Evolutionary conservation across 2,329 filamentous ascomycete species (phyloP).

Genomic region (Fusarium pseudograminearum): DNA sequence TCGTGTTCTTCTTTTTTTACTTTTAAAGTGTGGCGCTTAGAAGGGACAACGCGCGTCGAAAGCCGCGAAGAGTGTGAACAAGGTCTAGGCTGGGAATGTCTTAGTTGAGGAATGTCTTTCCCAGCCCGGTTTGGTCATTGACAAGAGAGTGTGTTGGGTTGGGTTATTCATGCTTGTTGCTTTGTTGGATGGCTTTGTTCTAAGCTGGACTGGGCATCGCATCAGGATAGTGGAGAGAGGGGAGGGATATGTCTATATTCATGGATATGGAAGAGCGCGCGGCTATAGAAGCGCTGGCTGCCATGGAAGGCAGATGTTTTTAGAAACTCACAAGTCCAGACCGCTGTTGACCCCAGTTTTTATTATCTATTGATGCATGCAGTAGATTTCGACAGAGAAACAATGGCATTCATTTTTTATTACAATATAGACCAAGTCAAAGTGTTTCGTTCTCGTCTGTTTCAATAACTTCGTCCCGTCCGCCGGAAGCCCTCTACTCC

Average conservation of each 20-base stretch:
- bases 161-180: background rate
- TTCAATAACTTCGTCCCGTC: slow-evolving; percentile 17
- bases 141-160: background rate
- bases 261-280: slow-evolving; percentile 18
- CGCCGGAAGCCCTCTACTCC: slow-evolving; percentile 15
- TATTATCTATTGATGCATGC: background rate
- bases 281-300: slow-evolving; percentile 25
- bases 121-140: slow-evolving; percentile 14
- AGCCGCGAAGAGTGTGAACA: background rate
- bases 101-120: slow-evolving; percentile 31
- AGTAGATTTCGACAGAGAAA: background rate
- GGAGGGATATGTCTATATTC: background rate
- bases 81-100: slow-evolving; percentile 19
- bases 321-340: background rate
- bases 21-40: slow-evolving; percentile 28
- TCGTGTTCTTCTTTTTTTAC: background rate
- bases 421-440: background rate
- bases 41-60: slow-evolving; percentile 34
- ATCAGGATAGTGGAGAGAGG: background rate
- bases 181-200: slow-evolving; percentile 27
- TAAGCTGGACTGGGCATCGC: slow-evolving; percentile 1
- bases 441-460: slow-evolving; percentile 19
- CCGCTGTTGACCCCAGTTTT: background rate
- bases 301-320: background rate
- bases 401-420: slow-evolving; percentile 10